These are phyloP conservation scores for Casaregolazyma suthepensis DNA, from an alignment of 1,139 yeast species.

Conservation along the genomic window DNA sequence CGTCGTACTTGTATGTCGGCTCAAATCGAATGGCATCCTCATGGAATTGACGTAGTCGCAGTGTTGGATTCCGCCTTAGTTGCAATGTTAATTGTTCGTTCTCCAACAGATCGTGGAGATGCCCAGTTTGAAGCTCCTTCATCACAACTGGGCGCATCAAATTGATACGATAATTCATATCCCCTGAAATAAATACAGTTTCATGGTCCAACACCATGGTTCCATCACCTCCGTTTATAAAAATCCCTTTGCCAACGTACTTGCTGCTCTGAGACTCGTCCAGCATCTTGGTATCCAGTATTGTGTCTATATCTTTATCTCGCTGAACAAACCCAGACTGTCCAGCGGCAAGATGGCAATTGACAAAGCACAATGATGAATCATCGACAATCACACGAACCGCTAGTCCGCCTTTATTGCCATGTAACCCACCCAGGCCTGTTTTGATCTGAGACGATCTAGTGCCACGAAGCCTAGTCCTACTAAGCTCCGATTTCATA, in stretches of 20 bases:
- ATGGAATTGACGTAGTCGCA: slow-evolving; percentile 57
- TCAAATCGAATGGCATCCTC: slow-evolving; percentile 72
- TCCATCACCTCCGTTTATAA: slow-evolving; percentile 45
- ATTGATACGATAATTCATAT: slow-evolving; percentile 77
- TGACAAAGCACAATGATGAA: slow-evolving; percentile 70
- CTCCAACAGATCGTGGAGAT: slow-evolving; percentile 51
- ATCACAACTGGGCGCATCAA: slow-evolving; percentile 66
- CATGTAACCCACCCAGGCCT: slow-evolving; percentile 91
- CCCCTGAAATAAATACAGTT: slow-evolving; percentile 88
- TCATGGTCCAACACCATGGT: slow-evolving; percentile 62
- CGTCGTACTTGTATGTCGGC: slow-evolving; percentile 92
- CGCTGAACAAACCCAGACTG: slow-evolving; percentile 70
- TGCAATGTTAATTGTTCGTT: slow-evolving; percentile 74
- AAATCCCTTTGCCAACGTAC: slow-evolving; percentile 33
- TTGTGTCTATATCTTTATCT: slow-evolving; percentile 70
- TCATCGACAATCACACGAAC: slow-evolving; percentile 73
- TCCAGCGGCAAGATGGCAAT: slow-evolving; percentile 93
- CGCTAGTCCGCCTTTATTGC: slow-evolving; percentile 92
- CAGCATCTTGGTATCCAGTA: slow-evolving; percentile 53
- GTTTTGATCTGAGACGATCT: slow-evolving; percentile 83
- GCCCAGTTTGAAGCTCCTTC: slow-evolving; percentile 44
- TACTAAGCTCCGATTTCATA: slow-evolving; percentile 45
- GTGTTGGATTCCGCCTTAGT: slow-evolving; percentile 60
- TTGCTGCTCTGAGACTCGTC: slow-evolving; percentile 42
- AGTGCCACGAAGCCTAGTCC: slow-evolving; percentile 50